Base-by-base conservation (phyloP, 2,329 filamentous ascomycete species). In the Lojkania enalia region DNA sequence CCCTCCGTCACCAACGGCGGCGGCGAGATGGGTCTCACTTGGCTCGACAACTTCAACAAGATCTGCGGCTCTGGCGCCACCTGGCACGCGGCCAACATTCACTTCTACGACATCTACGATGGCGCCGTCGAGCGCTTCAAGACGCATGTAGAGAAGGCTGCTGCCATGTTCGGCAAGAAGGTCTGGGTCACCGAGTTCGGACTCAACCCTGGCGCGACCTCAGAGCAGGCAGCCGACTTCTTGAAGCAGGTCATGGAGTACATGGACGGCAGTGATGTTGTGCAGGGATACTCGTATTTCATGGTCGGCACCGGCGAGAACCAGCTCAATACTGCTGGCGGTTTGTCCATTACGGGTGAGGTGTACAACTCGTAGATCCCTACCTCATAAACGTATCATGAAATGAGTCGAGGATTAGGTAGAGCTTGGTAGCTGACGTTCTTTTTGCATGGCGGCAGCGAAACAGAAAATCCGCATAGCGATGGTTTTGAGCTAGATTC, bases 111-210 rank as follows among this genome's bases (percentile, higher is more conserved):
- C 52, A 57, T 55, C 52, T 64, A 55, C 57, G 54, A 53, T 16
- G 52, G 44, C 15, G 55, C 52, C 35, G 59, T 70, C 33, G 52
- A 61, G 36, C 61, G 63, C 55, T 71, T 71, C 64, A 59, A 64
- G 49, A 52, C 55, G 2, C 64, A 71, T 40, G 81, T 65, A 41
- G 61, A 67, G 45, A 49, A 64, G 52, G 65, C 69, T 12, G 52
- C 55, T 14, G 32, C 51, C 23, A 42, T 54, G 48, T 62, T 52
- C 48, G 56, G 55, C 50, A 62, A 61, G 58, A 56, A 56, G 21
- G 55, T 71, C 55, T 71, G 63, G 62, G 51, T 71, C 49, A 70
- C 68, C 20, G 69, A 71, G 61, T 71, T 71, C 37, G 66, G 60
- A 45, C 60, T 66, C 42, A 63, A 59, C 55, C 46, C 53, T 27